phyloP scores from a whole-genome alignment of 495 filamentous ascomycete species.

The Talaromyces proteolyticus region DNA sequence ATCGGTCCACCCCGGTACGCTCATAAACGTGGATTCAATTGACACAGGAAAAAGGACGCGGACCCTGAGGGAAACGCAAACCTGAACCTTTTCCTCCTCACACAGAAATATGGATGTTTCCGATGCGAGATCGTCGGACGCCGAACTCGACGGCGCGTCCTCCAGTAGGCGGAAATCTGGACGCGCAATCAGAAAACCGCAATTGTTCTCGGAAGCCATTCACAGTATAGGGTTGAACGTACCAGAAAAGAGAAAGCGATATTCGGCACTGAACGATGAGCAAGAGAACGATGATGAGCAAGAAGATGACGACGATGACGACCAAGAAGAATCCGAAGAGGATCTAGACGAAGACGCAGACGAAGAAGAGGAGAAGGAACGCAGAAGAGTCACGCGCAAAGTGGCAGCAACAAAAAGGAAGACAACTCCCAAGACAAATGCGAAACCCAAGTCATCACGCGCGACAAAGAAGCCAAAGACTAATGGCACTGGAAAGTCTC shows the following conservation, averaged over 20 bases:
- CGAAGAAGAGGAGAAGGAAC: slow-evolving; percentile 61
- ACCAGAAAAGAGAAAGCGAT: slow-evolving; percentile 51
- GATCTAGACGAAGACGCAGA: slow-evolving; percentile 44
- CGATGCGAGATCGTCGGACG: slow-evolving; percentile 3
- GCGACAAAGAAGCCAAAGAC: slow-evolving; percentile 49
- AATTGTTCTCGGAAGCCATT: slow-evolving; percentile 50
- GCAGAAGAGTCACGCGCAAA: slow-evolving; percentile 39
- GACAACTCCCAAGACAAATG: slow-evolving; percentile 35
- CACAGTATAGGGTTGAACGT: slow-evolving; percentile 23
- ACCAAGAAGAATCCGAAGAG: slow-evolving; percentile 46
- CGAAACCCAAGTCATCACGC: slow-evolving; percentile 19
- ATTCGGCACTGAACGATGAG: slow-evolving; percentile 18
- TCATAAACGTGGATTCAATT: too few species aligned
- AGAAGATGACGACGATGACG: slow-evolving; percentile 47
- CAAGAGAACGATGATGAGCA: slow-evolving; percentile 33
- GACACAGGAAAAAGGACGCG: neutral
- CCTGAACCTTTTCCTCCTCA: neutral
- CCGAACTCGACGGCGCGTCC: slow-evolving; percentile 2
- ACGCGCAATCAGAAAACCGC: slow-evolving; percentile 70
- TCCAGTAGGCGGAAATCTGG: slow-evolving; percentile 70
- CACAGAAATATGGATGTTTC: slow-evolving; percentile 1
- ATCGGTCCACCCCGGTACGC: too few species aligned
- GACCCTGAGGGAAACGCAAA: neutral
- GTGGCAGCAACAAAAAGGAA: slow-evolving; percentile 59
- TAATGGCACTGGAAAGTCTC: slow-evolving; percentile 49